Conservation (phyloP, 164 flowering plant genomes). For the Aristolochia fimbriata region DNA sequence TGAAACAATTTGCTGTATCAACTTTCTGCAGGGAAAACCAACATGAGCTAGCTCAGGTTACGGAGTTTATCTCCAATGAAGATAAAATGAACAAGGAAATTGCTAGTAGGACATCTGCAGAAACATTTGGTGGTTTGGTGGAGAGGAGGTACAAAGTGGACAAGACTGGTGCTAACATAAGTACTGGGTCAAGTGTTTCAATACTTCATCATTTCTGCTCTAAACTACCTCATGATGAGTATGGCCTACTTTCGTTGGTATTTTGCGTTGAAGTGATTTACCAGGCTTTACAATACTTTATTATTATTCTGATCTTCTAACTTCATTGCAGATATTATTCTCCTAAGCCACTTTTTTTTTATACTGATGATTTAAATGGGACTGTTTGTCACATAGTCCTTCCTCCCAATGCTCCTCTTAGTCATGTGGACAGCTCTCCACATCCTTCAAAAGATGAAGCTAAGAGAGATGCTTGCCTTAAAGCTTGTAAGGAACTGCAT, state of each 20-base stretch:
- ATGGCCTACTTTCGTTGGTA: slow-evolving; percentile 19
- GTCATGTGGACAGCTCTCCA: slow-evolving; percentile 44
- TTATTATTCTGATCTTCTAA: slow-evolving; percentile 1
- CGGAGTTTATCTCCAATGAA: slow-evolving; percentile 47
- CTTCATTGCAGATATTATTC: slow-evolving; percentile 46
- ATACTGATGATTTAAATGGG: slow-evolving; percentile 57
- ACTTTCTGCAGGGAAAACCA: slow-evolving; percentile 47
- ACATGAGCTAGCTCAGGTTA: slow-evolving; percentile 45
- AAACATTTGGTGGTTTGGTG: slow-evolving; percentile 23
- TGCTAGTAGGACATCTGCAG: slow-evolving; percentile 41
- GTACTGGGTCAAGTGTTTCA: slow-evolving; percentile 53
- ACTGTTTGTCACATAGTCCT: slow-evolving; percentile 51
- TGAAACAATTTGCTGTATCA: not conserved
- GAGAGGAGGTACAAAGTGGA: slow-evolving; percentile 54
- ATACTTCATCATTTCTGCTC: slow-evolving; percentile 83
- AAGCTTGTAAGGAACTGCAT: slow-evolving; percentile 76
- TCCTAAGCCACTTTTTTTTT: slow-evolving; percentile 65
- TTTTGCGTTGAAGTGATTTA: not conserved
- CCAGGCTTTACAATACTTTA: not conserved
- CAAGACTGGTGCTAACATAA: slow-evolving; percentile 71
- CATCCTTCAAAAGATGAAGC: slow-evolving; percentile 67
- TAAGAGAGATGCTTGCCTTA: slow-evolving; percentile 72
- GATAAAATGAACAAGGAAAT: slow-evolving; percentile 70
- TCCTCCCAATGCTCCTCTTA: slow-evolving; percentile 82
- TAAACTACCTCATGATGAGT: slow-evolving; percentile 89